phyloP scores from a whole-genome alignment of 2,329 filamentous ascomycete species.

The Cladophialophora carrionii region DNA sequence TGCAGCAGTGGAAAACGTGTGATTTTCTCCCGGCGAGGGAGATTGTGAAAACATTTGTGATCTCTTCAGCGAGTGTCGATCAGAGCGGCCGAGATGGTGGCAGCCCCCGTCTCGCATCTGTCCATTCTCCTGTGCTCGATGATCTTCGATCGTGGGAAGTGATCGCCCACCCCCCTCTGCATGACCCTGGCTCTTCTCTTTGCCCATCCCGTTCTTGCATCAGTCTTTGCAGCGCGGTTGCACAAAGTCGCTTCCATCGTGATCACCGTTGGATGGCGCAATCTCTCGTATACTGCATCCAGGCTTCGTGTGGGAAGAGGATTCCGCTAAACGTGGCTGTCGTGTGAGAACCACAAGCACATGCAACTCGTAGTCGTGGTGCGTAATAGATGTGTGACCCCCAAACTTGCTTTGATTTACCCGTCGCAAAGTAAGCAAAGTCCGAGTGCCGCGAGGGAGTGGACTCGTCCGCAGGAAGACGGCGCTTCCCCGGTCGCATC shows the following conservation, averaged over 20 bases:
- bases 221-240: neutral
- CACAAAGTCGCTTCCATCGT: neutral
- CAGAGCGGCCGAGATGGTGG: neutral
- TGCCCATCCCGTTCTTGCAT: neutral
- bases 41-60: neutral
- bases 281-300: neutral
- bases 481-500: neutral
- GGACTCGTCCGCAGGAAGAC: neutral
- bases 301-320: neutral
- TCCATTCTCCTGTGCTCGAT: constrained; percentile 1
- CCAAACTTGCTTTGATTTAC: neutral
- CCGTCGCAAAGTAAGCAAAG: neutral
- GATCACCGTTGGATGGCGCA: neutral
- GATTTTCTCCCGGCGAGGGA: neutral
- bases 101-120: neutral
- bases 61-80: neutral
- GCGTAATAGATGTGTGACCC: neutral
- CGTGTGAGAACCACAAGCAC: neutral
- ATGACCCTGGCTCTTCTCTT: constrained; percentile 4
- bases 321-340: neutral
- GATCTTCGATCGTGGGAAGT: constrained; percentile 24
- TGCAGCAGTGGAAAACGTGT: neutral
- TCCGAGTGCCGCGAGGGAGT: neutral
- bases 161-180: constrained; percentile 17
- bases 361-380: neutral